Base-by-base conservation (phyloP, 2,329 filamentous ascomycete species). In the Fusarium coffeatum region DNA sequence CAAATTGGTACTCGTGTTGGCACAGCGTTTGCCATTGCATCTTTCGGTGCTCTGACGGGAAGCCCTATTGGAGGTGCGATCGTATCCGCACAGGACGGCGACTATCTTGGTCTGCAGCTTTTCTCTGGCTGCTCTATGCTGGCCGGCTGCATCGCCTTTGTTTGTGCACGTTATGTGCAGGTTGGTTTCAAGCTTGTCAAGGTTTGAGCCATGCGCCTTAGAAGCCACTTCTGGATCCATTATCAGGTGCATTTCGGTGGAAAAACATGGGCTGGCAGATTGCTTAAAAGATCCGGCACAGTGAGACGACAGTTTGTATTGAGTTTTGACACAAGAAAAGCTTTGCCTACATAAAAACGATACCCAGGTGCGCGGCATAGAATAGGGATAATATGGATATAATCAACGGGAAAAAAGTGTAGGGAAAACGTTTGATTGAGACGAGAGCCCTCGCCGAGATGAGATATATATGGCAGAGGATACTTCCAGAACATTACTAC, bases 1-100 rank as follows among this genome's bases (percentile, higher is more conserved):
- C 85, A 92, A 76, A 89, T 94, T 34, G 92, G 92, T 16, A 86
- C 90, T 3, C 84, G 92, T 8, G 89, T 86, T 4, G 92, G 92
- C 1, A 85, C 86, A 0, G 83, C 88, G 27, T 92, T 91, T 75
- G 85, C 87, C 18, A 77, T 89, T 48, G 83, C 89, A 59, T 85
- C 88, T 2, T 80, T 93, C 32, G 90, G 89, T 6, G 89, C 88
- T 2, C 80, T 94, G 53, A 88, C 88, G 0, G 89, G 90, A 1
- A 88, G 85, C 47, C 91, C 91, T 1, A 90, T 93, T 71, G 90
- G 85, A 3, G 90, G 90, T 9, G 88, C 87, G 13, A 82, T 92
- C 27, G 81, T 91, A 10, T 76, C 76, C 16, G 78, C 79, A 6
- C 83, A 87, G 70, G 64, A 84, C 45, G 89, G 88, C 5, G 77